These are phyloP conservation scores for Trichaptum fuscoviolaceum DNA, from an alignment of 768 basidiomycete genomes.

Conservation along the genomic window DNA sequence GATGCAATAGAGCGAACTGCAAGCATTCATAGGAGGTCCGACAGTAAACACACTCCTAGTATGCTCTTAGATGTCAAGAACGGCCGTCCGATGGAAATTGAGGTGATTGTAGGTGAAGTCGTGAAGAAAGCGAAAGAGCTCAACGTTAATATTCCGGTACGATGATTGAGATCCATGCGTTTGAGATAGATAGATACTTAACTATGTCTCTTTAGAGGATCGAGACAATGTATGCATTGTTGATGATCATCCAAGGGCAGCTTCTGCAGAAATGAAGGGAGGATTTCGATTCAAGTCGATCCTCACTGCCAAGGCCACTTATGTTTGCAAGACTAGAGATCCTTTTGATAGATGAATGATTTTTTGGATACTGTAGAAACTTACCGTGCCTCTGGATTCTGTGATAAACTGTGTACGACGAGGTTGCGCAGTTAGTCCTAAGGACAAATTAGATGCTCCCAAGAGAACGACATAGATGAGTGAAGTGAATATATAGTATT, in stretches of 20 bases:
- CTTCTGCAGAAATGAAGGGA: slow-evolving; percentile 32
- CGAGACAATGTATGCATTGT: slow-evolving; percentile 53
- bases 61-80: slow-evolving; percentile 57
- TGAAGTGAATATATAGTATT: too few relatives aligned
- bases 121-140: slow-evolving; percentile 44
- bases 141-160: slow-evolving; percentile 45
- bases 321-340: background rate
- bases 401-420: too few relatives aligned
- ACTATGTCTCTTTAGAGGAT: slow-evolving; percentile 37
- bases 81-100: slow-evolving; percentile 58
- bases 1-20: slow-evolving; percentile 34
- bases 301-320: background rate
- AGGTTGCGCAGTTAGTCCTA: too few relatives aligned
- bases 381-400: too few relatives aligned
- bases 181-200: background rate
- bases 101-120: slow-evolving; percentile 59
- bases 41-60: slow-evolving; percentile 47
- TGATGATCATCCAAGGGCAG: slow-evolving; percentile 60
- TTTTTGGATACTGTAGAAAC: slow-evolving; percentile 2
- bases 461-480: too few relatives aligned
- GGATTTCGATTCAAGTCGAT: background rate
- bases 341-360: too few relatives aligned
- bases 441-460: too few relatives aligned
- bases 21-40: slow-evolving; percentile 33
- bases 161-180: slow-evolving; percentile 16